Evolutionary conservation across 1,284 basidiomycete genomes (phyloP).

Genomic region (Inonotus hispidus): DNA sequence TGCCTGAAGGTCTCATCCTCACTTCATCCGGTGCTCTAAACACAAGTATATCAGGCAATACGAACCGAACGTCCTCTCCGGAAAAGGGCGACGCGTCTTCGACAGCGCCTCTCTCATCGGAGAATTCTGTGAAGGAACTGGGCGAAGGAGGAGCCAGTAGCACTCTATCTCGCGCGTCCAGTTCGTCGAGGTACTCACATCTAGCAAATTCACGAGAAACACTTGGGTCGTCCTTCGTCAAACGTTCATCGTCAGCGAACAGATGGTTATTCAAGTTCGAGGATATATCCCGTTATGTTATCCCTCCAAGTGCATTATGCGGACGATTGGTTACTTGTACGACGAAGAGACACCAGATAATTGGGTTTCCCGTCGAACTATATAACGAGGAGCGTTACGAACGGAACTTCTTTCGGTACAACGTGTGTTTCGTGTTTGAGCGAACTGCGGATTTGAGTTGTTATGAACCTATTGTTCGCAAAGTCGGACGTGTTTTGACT

Average conservation of each 20-base stretch:
- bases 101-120: constrained; percentile 26
- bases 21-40: constrained; percentile 13
- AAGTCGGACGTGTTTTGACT: constrained; percentile 85
- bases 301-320: constrained; percentile 83
- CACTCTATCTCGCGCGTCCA: constrained; percentile 13
- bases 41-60: constrained; percentile 31
- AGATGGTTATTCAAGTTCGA: constrained; percentile 82
- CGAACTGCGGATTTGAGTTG: constrained; percentile 84
- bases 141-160: constrained; percentile 1
- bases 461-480: constrained; percentile 94
- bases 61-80: constrained; percentile 39
- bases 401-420: constrained; percentile 90
- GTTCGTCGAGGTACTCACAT: constrained; percentile 14
- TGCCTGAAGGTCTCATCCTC: constrained; percentile 81
- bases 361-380: constrained; percentile 85
- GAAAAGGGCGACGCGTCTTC: constrained; percentile 33
- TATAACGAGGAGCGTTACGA: constrained; percentile 57
- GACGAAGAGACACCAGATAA: constrained; percentile 70
- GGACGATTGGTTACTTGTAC: constrained; percentile 83
- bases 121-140: constrained; percentile 7
- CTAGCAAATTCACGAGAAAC: constrained; percentile 15
- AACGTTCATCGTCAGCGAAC: constrained; percentile 40
- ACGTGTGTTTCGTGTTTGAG: constrained; percentile 96
- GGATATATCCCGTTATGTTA: constrained; percentile 90
- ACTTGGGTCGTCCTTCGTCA: constrained; percentile 23